A percentile compares a stretch with the other conserved stretches of the same genome.
These are phyloP conservation scores for Waitea zeae DNA, from an alignment of 1,284 basidiomycete species.

Conservation along the genomic window DNA sequence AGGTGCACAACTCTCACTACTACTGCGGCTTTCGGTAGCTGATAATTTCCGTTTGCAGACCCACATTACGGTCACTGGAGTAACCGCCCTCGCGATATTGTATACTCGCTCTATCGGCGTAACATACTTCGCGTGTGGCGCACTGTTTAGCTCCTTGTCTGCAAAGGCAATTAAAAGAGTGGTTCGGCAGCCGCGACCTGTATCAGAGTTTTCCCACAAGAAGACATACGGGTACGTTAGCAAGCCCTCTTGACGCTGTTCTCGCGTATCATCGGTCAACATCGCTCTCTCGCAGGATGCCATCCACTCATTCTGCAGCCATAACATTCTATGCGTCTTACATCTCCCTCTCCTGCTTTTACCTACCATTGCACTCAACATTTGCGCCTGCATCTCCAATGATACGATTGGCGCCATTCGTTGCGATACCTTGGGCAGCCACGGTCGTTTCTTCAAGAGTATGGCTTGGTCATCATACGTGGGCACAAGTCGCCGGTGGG, in stretches of 20 bases:
- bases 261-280: slow-evolving; percentile 2
- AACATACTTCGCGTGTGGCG: slow-evolving; percentile 50
- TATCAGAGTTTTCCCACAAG: slow-evolving; percentile 23
- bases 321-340: slow-evolving; percentile 61
- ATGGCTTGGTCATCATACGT: slow-evolving; percentile 70
- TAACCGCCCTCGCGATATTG: slow-evolving; percentile 39
- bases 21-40: neutral
- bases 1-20: neutral
- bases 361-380: slow-evolving; percentile 32
- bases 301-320: slow-evolving; percentile 71
- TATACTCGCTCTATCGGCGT: slow-evolving; percentile 56
- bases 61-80: slow-evolving; percentile 28
- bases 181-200: slow-evolving; percentile 60
- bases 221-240: slow-evolving; percentile 44
- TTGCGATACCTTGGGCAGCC: slow-evolving; percentile 35
- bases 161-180: slow-evolving; percentile 55
- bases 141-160: slow-evolving; percentile 37
- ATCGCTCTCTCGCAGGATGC: slow-evolving; percentile 42
- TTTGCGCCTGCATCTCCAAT: slow-evolving; percentile 18
- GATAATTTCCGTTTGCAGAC: slow-evolving; percentile 10
- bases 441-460: slow-evolving; percentile 51
- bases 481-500: too few relatives aligned
- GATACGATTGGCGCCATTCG: slow-evolving; percentile 22
- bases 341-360: slow-evolving; percentile 36
- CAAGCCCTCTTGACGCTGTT: too few relatives aligned